phyloP scores from a whole-genome alignment of 306 rosid species.

The Rosa rugosa region DNA sequence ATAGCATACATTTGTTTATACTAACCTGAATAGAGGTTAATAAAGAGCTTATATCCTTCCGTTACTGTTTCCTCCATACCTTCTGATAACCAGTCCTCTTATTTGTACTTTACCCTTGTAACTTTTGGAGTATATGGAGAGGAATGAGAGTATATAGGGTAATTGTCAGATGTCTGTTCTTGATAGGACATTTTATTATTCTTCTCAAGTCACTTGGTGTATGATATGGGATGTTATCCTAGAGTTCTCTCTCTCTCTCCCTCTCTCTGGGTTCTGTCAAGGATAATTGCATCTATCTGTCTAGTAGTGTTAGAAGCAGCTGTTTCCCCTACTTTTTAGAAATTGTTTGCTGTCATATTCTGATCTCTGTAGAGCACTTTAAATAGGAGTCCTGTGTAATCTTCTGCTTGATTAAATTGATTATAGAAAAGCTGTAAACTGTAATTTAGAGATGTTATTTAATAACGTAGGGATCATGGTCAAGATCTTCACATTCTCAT shows the following conservation, averaged over 20 bases:
- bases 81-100: neutral
- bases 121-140: neutral
- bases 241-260: neutral
- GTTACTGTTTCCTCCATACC: neutral
- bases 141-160: neutral
- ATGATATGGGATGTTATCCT: neutral
- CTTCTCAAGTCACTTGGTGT: neutral
- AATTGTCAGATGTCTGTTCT: neutral
- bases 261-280: neutral
- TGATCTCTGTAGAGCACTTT: neutral
- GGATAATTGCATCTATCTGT: neutral
- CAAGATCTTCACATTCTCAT: conserved; percentile 69
- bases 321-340: neutral
- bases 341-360: neutral
- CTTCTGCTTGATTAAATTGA: neutral
- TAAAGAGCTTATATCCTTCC: neutral
- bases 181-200: neutral
- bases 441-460: conserved; percentile 13
- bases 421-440: conserved; percentile 8
- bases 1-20: neutral
- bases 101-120: neutral
- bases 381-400: neutral
- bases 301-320: neutral
- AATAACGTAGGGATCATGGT: conserved; percentile 90
- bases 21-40: neutral